A percentile compares a stretch with the other conserved stretches of the same genome.
Evolutionary conservation across 1,284 basidiomycete species (phyloP).

Genomic region (Ustilago vetiveriae): DNA sequence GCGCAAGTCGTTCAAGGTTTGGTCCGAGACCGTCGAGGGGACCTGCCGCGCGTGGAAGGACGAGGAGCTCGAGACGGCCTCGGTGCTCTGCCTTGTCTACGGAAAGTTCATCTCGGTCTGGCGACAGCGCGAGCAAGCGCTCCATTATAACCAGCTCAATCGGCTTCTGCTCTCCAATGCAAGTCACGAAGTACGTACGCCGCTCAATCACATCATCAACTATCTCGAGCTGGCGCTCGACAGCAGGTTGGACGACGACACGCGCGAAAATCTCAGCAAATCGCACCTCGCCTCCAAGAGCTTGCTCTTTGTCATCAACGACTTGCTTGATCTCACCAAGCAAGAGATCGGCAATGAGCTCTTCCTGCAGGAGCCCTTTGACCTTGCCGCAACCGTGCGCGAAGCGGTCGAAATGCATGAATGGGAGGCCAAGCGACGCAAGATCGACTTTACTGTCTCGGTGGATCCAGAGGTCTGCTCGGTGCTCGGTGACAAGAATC

Average conservation of each 20-base stretch:
- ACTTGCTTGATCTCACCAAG: constrained; percentile 83
- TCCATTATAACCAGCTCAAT: constrained; percentile 81
- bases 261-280: constrained; percentile 79
- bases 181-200: constrained; percentile 78
- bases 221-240: constrained; percentile 84
- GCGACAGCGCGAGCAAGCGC: constrained; percentile 82
- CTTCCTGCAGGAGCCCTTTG: constrained; percentile 83
- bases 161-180: constrained; percentile 86
- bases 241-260: constrained; percentile 79
- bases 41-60: constrained; percentile 82
- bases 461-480: constrained; percentile 71
- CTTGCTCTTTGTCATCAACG: constrained; percentile 75
- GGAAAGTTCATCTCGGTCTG: constrained; percentile 88
- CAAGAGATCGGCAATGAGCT: constrained; percentile 83
- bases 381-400: constrained; percentile 76
- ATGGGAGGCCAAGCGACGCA: constrained; percentile 77
- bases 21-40: constrained; percentile 81
- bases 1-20: constrained; percentile 69
- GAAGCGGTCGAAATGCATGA: constrained; percentile 74
- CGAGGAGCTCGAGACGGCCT: constrained; percentile 86
- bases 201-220: constrained; percentile 70
- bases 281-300: constrained; percentile 85
- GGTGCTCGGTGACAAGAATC: constrained; percentile 72
- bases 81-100: constrained; percentile 83
- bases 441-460: constrained; percentile 75